Conservation (phyloP, 202 grass and related monocot genomes). For the Musa balbisiana region DNA sequence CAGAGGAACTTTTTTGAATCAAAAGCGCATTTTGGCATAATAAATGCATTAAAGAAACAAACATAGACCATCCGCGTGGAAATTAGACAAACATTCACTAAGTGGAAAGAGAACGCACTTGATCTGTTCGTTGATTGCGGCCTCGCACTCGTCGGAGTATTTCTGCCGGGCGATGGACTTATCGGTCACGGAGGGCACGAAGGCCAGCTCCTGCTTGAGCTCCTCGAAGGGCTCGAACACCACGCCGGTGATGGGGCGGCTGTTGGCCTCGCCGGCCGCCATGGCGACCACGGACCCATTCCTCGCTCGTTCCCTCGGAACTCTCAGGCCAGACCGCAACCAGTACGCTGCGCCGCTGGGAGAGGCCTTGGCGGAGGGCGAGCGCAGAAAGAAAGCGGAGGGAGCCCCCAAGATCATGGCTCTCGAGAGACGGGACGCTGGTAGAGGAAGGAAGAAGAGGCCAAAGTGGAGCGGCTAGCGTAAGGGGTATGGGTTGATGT, state of each 20-base stretch:
- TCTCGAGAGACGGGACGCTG: not conserved
- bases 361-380: not conserved
- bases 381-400: not conserved
- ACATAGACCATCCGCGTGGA: not conserved
- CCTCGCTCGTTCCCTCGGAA: not conserved
- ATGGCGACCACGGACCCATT: not conserved
- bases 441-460: not conserved
- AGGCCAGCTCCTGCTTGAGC: constrained; percentile 4
- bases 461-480: not conserved
- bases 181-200: not conserved
- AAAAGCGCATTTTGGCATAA: too few species aligned
- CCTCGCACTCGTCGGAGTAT: constrained; percentile 8
- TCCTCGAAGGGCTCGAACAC: constrained; percentile 21
- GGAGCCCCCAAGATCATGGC: not conserved
- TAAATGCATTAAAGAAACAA: not conserved
- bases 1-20: too few species aligned
- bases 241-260: not conserved
- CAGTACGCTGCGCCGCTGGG: not conserved
- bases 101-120: not conserved
- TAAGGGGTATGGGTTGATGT: too few species aligned
- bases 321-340: not conserved
- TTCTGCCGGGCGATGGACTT: constrained; percentile 19
- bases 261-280: not conserved
- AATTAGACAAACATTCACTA: not conserved
- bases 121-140: constrained; percentile 20